phyloP scores from a whole-genome alignment of 805 yeast species.

The Yarrowia alimentaria region DNA sequence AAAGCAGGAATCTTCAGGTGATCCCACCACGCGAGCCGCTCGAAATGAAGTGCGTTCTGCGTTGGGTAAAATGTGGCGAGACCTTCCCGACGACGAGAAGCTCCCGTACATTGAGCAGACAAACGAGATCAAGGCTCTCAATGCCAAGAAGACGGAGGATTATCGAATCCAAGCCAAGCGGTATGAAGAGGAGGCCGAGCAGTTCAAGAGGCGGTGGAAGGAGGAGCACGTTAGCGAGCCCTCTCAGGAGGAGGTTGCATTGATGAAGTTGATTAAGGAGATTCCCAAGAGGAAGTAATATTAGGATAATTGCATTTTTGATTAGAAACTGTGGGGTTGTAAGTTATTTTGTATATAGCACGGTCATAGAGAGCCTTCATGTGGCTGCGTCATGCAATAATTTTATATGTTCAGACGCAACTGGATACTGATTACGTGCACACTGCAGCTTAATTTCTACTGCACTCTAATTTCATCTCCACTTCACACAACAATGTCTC shows the following conservation, averaged over 20 bases:
- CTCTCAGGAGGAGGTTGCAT: constrained; percentile 35
- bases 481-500: background rate
- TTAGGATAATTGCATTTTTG: constrained; percentile 18
- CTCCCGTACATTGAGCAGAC: constrained; percentile 42
- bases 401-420: background rate
- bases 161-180: constrained; percentile 37
- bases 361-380: too few species aligned
- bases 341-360: too few species aligned
- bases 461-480: too few species aligned
- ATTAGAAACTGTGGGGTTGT: background rate
- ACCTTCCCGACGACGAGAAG: constrained; percentile 41
- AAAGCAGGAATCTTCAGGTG: constrained; percentile 38
- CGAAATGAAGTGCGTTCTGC: constrained; percentile 44
- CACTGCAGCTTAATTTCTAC: too few species aligned
- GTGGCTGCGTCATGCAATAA: too few species aligned
- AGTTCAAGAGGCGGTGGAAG: constrained; percentile 42
- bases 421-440: too few species aligned
- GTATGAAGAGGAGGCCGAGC: constrained; percentile 43
- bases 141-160: constrained; percentile 40
- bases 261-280: constrained; percentile 32
- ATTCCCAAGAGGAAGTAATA: constrained; percentile 5
- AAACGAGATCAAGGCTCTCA: constrained; percentile 39
- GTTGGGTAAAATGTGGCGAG: constrained; percentile 45
- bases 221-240: constrained; percentile 40
- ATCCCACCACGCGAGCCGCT: constrained; percentile 39